Base-by-base conservation (phyloP, 140 eudicot species). In the Bidens hawaiensis region DNA sequence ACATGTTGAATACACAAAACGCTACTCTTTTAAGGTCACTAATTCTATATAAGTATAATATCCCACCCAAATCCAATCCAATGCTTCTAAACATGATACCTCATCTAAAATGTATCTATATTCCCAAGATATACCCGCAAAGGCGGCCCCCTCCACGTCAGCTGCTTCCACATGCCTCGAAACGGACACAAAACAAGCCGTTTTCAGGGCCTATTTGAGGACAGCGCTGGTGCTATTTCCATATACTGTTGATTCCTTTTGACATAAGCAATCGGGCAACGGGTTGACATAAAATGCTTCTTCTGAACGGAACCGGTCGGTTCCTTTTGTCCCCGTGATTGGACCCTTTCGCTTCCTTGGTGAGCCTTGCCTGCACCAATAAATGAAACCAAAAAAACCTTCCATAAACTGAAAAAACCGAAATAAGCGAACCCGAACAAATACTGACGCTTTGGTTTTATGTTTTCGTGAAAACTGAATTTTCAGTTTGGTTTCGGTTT, bases 321-420 rank as follows among this genome's bases (percentile, higher is more conserved):
- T 88, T 26, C 99, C 99, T 79, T 81, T 93, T 57, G 99, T 88
- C 70, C 99, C 99, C 21, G 96, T 7, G 27, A 85, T 70, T 18
- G 99, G 99, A 11, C 99, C 99, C 74, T 93, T 93, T 67, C 99
- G 81, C 79, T 80, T 88, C 58, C 96, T 67, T 3, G 96, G 96
- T 4, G 96, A 80, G 11, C 99, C 96, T 81, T 85, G 96, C 86
- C 99, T 93, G 87, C 52, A 11, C 19, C 45, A 58, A 43, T 12
- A n/a, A 46, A 16, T 42, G 19, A 42, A 19, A 16, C 25, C 43
- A 38, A 4, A 18, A 8, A 47, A n/a, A n/a, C n/a, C n/a, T n/a
- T n/a, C n/a, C n/a, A n/a, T n/a, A n/a, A n/a, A n/a, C n/a, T n/a
- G n/a, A n/a, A n/a, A n/a, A n/a, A n/a, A n/a, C n/a, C n/a, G n/a